Evolutionary conservation across 2,329 filamentous ascomycete species (phyloP), one percentile per base, ranked within the genome.

Genomic region (Sphaerulina musiva): DNA sequence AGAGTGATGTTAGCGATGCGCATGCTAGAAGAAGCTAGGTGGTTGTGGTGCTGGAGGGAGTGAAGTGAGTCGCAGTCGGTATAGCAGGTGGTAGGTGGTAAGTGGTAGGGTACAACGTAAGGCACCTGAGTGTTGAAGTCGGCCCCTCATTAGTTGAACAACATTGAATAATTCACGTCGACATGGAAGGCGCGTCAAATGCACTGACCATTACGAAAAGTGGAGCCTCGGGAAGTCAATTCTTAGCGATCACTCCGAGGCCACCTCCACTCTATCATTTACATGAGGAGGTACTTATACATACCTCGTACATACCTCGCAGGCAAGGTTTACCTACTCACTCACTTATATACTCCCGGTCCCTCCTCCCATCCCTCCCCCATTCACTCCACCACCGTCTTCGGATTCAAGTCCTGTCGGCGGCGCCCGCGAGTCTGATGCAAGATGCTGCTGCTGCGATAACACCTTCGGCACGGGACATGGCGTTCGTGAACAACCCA

Each of bases 401-500:
- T 36, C 34, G 34, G 9, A 36, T 36, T n/a, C 9, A 36, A 4
- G 14, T 10, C 34, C 12, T 36, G 34, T 10, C 34, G 4, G 26
- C 26, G 26, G 26, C 14, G 14, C 14, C 26, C 26, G 26, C 6
- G 26, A 26, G 26, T 26, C 26, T 26, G 26, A 26, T 36, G 9
- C 34, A 10, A 36, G 9, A 36, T 10, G 9, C 6, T 44, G 41
- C 41, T 26, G 41, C 7, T 44, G 20, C 41, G 41, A 44, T 44
- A 44, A 12, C 20, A 44, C 8, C 20, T 11, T 12, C 20, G 20
- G 36, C 29, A 34, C 20, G 23, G 48, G 41, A 46, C 48, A 31
- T 45, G 29, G 67, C 67, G 66, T 66, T 62, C 62, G 89, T 0
- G 26, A 6, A 11, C 6, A 38, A 85, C n/a, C 88, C 89, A 7